phyloP scores from a whole-genome alignment of 306 rosid species.

The Glycine latifolia region DNA sequence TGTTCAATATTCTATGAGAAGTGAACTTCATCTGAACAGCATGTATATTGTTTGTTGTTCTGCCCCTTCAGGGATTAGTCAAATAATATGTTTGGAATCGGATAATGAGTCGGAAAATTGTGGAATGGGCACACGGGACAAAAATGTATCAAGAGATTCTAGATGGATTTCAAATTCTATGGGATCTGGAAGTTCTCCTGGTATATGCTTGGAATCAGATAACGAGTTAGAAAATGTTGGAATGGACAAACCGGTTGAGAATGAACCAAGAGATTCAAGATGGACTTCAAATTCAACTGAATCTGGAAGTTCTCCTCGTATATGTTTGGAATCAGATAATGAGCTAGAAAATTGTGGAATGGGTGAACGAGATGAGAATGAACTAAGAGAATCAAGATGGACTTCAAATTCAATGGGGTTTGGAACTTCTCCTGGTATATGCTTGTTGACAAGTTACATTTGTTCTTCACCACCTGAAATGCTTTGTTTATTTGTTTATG shows the following conservation, averaged over 20 bases:
- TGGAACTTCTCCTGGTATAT: slow-evolving; percentile 58
- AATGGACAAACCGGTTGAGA: slow-evolving; percentile 47
- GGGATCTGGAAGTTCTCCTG: slow-evolving; percentile 52
- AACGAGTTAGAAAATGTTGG: slow-evolving; percentile 61
- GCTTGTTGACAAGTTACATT: slow-evolving; percentile 37
- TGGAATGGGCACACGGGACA: slow-evolving; percentile 37
- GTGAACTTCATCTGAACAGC: slow-evolving; percentile 11
- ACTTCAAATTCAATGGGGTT: slow-evolving; percentile 45
- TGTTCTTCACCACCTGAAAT: slow-evolving; percentile 35
- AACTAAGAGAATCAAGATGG: slow-evolving; percentile 51
- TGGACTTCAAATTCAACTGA: slow-evolving; percentile 47
- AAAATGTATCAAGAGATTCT: slow-evolving; percentile 48
- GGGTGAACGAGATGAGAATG: slow-evolving; percentile 48
- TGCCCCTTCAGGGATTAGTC: slow-evolving; percentile 59
- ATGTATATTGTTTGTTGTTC: slow-evolving; percentile 19
- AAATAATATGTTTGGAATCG: slow-evolving; percentile 88
- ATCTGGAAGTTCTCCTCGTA: slow-evolving; percentile 57
- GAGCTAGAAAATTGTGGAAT: slow-evolving; percentile 62
- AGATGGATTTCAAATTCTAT: slow-evolving; percentile 48
- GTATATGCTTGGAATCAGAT: slow-evolving; percentile 56
- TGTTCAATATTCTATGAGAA: slow-evolving; percentile 5
- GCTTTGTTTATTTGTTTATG: slow-evolving; percentile 31
- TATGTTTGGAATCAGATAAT: slow-evolving; percentile 52
- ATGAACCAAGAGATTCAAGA: slow-evolving; percentile 49
- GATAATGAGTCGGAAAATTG: slow-evolving; percentile 70